These are phyloP conservation scores for Marasmius fiardii DNA, from an alignment of 1,284 basidiomycete genomes.

Conservation along the genomic window DNA sequence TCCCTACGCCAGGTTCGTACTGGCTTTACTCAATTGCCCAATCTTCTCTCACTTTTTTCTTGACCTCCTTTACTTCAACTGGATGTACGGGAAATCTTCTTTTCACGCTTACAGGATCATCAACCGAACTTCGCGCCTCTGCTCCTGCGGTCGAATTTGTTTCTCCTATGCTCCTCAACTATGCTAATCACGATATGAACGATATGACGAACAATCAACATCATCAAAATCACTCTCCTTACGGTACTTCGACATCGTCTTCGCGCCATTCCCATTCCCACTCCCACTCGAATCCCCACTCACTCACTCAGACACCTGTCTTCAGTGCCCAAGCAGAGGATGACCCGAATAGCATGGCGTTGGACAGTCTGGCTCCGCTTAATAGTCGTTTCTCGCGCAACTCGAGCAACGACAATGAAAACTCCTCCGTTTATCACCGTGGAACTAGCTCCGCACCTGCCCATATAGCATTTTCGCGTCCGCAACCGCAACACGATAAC, in stretches of 20 bases:
- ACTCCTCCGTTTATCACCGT: slow-evolving; percentile 29
- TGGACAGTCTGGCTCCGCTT: slow-evolving; percentile 4
- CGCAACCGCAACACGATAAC: slow-evolving; percentile 37
- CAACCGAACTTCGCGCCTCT: slow-evolving; percentile 63
- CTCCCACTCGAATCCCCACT: slow-evolving; percentile 3
- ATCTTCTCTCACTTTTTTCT: slow-evolving; percentile 7
- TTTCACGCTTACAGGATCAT: slow-evolving; percentile 41
- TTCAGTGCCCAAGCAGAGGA: slow-evolving; percentile 18
- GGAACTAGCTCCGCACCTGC: slow-evolving; percentile 59
- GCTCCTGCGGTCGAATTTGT: slow-evolving; percentile 55
- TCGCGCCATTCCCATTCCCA: neutral
- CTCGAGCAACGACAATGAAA: slow-evolving; percentile 19
- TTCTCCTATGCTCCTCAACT: slow-evolving; percentile 57
- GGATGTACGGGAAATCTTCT: slow-evolving; percentile 3
- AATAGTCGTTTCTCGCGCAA: neutral
- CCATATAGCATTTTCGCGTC: slow-evolving; percentile 50
- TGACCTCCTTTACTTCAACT: neutral
- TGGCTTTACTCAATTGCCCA: neutral
- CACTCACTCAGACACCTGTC: slow-evolving; percentile 11
- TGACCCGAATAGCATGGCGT: slow-evolving; percentile 8
- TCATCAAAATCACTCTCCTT: slow-evolving; percentile 10
- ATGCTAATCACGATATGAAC: slow-evolving; percentile 14
- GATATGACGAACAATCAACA: slow-evolving; percentile 17
- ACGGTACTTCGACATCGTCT: slow-evolving; percentile 13
- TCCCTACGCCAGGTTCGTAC: slow-evolving; percentile 69